Percentiles rank a stretch among this genome's conserved stretches.
Evolutionary conservation across 169 alveolate genomes (phyloP).

Genomic region (Eimeria praecox): DNA sequence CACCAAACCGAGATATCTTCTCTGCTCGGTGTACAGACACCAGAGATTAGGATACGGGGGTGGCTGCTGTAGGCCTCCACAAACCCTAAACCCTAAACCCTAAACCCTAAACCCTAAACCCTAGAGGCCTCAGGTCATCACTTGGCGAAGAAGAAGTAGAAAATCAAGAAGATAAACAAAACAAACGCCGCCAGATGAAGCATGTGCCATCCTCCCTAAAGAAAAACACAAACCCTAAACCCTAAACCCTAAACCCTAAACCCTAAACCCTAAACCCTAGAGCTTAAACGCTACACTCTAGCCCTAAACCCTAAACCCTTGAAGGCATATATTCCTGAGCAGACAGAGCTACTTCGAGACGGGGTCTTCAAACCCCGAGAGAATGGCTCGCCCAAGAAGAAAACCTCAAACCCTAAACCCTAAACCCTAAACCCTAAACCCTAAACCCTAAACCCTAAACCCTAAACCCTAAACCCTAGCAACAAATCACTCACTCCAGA

Average conservation of each 20-base stretch:
- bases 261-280: neutral
- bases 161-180: slow-evolving; percentile 57
- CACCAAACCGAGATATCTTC: neutral
- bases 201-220: slow-evolving; percentile 81
- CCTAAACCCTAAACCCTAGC: slow-evolving; percentile 16
- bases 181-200: slow-evolving; percentile 77
- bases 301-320: neutral
- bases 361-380: neutral
- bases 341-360: neutral
- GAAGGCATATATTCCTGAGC: neutral
- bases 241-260: neutral
- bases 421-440: neutral
- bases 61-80: neutral
- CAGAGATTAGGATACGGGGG: neutral
- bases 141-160: slow-evolving; percentile 73
- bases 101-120: slow-evolving; percentile 36
- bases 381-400: neutral
- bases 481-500: slow-evolving; percentile 48
- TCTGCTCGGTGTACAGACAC: neutral
- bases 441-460: neutral
- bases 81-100: neutral
- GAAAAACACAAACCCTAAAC: neutral
- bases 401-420: neutral
- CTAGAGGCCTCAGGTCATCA: neutral
- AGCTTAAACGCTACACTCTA: neutral